Percentiles rank a stretch among this genome's conserved stretches.
phyloP scores from a whole-genome alignment of 768 basidiomycete genomes.

The Neoboletus subvelutipes region DNA sequence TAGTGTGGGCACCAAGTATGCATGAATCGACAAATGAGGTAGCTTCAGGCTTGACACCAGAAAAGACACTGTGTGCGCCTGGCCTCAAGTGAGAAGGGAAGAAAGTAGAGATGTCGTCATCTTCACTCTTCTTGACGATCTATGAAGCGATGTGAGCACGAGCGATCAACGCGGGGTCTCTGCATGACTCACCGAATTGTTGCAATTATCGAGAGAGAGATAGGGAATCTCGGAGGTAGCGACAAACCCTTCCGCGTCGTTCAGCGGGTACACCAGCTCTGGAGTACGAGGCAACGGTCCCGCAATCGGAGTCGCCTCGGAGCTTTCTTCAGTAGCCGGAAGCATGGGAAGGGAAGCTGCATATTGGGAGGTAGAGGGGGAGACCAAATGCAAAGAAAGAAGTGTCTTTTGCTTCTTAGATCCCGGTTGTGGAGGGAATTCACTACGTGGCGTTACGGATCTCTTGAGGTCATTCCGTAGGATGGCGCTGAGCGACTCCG shows the following conservation, averaged over 20 bases:
- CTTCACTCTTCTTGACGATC: constrained; percentile 3
- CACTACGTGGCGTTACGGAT: not conserved
- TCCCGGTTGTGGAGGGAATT: constrained; percentile 4
- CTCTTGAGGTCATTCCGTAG: constrained; percentile 10
- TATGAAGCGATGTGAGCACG: constrained; percentile 13
- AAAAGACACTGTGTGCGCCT: constrained; percentile 21
- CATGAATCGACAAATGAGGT: constrained; percentile 28
- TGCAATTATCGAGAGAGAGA: constrained; percentile 30
- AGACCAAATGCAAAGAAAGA: not conserved
- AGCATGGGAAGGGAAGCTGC: not conserved
- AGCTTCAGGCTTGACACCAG: constrained; percentile 34
- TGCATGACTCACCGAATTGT: constrained; percentile 19
- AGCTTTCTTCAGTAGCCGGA: not conserved
- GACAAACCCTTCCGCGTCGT: constrained; percentile 27
- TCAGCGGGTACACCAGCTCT: constrained; percentile 15
- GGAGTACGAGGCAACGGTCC: constrained; percentile 14
- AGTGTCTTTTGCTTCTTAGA: constrained; percentile 6
- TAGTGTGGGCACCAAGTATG: constrained; percentile 21
- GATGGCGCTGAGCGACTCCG: not conserved
- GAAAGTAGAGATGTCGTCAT: not conserved
- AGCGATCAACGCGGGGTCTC: not conserved
- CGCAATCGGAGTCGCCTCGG: constrained; percentile 3
- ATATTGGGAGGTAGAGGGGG: not conserved
- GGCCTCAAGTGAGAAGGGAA: constrained; percentile 26
- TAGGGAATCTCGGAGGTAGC: constrained; percentile 37